phyloP scores from a whole-genome alignment of 2,329 filamentous ascomycete genomes.

The Tolypocladium amazonense region DNA sequence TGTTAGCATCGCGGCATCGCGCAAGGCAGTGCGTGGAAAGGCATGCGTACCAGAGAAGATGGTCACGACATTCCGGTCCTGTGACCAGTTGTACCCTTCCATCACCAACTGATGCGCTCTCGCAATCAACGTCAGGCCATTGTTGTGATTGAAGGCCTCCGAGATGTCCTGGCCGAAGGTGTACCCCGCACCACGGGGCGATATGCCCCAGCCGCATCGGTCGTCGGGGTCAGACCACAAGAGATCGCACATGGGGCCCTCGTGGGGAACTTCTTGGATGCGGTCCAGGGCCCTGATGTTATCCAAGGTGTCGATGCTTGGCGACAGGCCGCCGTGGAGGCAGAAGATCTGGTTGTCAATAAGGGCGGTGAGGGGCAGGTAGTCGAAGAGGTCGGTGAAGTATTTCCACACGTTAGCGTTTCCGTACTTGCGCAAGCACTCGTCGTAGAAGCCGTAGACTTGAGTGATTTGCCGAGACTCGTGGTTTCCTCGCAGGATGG shows the following conservation, averaged over 20 bases:
- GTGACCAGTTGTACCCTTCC: conserved; percentile 99
- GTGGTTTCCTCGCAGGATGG: conserved; percentile 96
- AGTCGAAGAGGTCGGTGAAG: conserved; percentile 98
- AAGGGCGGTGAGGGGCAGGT: conserved; percentile 89
- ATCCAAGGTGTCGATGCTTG: conserved; percentile 90
- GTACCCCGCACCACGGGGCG: conserved; percentile 86
- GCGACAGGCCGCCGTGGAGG: conserved; percentile 90
- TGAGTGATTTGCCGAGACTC: conserved; percentile 98
- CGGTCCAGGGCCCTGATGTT: conserved; percentile 93
- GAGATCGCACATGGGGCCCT: conserved; percentile 95
- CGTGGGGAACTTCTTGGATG: conserved; percentile 96
- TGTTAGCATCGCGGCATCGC: conserved; percentile 7
- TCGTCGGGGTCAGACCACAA: conserved; percentile 98
- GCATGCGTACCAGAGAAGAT: conserved; percentile 77
- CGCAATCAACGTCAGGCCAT: conserved; percentile 89
- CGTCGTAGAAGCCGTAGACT: conserved; percentile 98
- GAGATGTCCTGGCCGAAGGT: conserved; percentile 96
- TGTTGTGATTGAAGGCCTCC: conserved; percentile 98
- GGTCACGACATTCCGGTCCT: conserved; percentile 94
- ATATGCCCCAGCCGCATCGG: conserved; percentile 91
- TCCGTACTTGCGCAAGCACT: conserved; percentile 96
- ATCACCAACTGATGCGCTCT: conserved; percentile 97
- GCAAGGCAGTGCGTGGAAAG: background rate
- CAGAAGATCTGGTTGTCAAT: conserved; percentile 99
- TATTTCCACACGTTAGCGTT: conserved; percentile 99